phyloP scores from a whole-genome alignment of 805 yeast genomes.

The Yarrowia sp. region DNA sequence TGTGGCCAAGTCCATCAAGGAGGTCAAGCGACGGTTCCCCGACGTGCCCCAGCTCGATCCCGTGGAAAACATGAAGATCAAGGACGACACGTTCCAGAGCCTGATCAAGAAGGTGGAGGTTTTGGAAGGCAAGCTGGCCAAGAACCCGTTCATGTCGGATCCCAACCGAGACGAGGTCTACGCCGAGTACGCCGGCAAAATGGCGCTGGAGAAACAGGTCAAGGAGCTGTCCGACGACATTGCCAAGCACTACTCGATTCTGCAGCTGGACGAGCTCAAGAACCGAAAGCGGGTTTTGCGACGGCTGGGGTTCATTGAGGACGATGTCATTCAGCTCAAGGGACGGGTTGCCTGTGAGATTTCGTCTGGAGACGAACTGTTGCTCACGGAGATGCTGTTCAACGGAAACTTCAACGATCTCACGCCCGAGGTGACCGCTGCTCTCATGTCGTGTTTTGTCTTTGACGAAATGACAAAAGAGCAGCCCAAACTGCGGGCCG shows the following conservation, averaged over 20 bases:
- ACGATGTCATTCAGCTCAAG: constrained; percentile 91
- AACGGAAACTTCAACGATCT: constrained; percentile 92
- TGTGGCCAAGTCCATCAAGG: constrained; percentile 67
- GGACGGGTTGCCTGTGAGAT: constrained; percentile 98
- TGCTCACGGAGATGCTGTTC: constrained; percentile 90
- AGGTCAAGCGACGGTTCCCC: constrained; percentile 78
- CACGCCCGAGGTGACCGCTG: constrained; percentile 86
- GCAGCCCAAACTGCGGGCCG: constrained; percentile 84
- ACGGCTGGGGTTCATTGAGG: constrained; percentile 83
- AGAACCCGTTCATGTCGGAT: constrained; percentile 57
- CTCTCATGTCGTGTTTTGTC: constrained; percentile 88
- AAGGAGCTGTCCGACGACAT: constrained; percentile 61
- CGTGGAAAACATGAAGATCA: constrained; percentile 85
- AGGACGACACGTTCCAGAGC: constrained; percentile 67
- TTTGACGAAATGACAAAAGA: constrained; percentile 90
- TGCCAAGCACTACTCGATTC: constrained; percentile 80
- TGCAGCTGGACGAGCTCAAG: constrained; percentile 90
- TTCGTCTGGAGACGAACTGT: constrained; percentile 70
- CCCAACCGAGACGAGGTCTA: constrained; percentile 53
- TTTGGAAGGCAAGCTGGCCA: constrained; percentile 64
- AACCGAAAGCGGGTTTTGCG: constrained; percentile 90
- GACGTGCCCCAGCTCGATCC: constrained; percentile 92
- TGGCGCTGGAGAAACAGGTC: constrained; percentile 56
- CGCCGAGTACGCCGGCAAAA: constrained; percentile 61
- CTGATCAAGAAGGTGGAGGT: constrained; percentile 77